phyloP scores from a whole-genome alignment of 345 rosid species.

The Luvunga scandens region DNA sequence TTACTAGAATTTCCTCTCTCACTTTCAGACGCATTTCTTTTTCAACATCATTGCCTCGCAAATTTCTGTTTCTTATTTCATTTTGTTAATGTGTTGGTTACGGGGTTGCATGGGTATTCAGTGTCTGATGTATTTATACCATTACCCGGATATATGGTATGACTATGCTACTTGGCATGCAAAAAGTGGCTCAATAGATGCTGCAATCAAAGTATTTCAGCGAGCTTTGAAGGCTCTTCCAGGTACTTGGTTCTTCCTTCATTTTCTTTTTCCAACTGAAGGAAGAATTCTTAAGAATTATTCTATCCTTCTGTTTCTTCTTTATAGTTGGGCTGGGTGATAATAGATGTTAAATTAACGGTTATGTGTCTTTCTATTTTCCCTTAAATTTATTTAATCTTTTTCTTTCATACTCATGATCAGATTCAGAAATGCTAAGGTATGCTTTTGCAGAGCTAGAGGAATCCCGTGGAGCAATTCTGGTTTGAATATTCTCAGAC shows the following conservation, averaged over 20 bases:
- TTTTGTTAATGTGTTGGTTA: conserved; percentile 11
- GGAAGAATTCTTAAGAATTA: not conserved
- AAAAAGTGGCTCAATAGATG: conserved; percentile 79
- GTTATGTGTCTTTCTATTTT: not conserved
- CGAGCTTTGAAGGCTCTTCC: conserved; percentile 95
- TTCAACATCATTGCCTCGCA: not conserved
- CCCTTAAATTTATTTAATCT: conserved; percentile 7
- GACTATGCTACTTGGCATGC: conserved; percentile 95
- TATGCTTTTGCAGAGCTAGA: conserved; percentile 95
- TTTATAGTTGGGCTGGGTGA: not conserved
- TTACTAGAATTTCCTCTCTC: not conserved
- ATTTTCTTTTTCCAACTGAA: not conserved
- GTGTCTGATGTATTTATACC: conserved; percentile 95
- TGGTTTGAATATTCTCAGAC: conserved; percentile 36
- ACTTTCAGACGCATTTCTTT: not conserved
- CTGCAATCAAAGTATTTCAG: conserved; percentile 92
- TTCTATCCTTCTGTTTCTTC: not conserved
- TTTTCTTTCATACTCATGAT: conserved; percentile 14
- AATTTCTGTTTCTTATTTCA: not conserved
- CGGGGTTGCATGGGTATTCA: conserved; percentile 33
- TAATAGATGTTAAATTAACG: not conserved
- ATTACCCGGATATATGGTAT: conserved; percentile 93
- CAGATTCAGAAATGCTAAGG: conserved; percentile 86
- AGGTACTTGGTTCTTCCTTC: conserved; percentile 41
- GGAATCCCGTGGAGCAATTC: conserved; percentile 88